These are phyloP conservation scores for Coix lacrymajobi DNA, from an alignment of 176 grass and related monocot species.

Conservation along the genomic window DNA sequence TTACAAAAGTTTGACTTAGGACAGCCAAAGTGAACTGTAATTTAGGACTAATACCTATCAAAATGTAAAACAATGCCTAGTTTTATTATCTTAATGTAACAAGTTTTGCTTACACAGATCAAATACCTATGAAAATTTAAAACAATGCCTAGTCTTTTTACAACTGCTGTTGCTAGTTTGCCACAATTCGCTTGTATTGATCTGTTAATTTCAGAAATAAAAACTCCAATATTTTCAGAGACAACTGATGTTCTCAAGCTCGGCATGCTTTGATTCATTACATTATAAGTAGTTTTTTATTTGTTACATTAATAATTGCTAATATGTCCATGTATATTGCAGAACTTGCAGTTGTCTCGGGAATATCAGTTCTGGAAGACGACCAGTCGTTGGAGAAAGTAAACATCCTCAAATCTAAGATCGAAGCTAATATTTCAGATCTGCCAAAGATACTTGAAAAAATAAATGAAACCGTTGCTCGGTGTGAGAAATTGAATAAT, in stretches of 20 bases:
- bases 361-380: neutral
- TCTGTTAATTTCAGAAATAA: neutral
- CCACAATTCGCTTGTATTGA: neutral
- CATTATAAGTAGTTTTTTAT: neutral
- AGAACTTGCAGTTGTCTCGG: neutral
- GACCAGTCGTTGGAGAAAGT: constrained; percentile 18
- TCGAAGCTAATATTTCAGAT: constrained; percentile 1
- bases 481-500: constrained; percentile 27
- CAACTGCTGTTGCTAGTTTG: neutral
- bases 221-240: no score
- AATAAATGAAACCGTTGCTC: constrained; percentile 12
- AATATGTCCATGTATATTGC: neutral
- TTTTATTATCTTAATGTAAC: neutral
- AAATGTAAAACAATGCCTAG: no score
- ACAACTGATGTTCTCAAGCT: neutral
- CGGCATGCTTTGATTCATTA: neutral
- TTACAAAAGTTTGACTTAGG: neutral
- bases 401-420: constrained; percentile 11
- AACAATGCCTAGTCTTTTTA: neutral
- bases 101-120: neutral
- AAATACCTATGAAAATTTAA: neutral
- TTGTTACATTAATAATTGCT: neutral
- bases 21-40: no score
- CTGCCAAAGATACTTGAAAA: constrained; percentile 25
- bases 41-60: no score